Evolutionary conservation across 306 rosid species (phyloP), one percentile per base, ranked within the genome.

Genomic region (Vigna angularis): DNA sequence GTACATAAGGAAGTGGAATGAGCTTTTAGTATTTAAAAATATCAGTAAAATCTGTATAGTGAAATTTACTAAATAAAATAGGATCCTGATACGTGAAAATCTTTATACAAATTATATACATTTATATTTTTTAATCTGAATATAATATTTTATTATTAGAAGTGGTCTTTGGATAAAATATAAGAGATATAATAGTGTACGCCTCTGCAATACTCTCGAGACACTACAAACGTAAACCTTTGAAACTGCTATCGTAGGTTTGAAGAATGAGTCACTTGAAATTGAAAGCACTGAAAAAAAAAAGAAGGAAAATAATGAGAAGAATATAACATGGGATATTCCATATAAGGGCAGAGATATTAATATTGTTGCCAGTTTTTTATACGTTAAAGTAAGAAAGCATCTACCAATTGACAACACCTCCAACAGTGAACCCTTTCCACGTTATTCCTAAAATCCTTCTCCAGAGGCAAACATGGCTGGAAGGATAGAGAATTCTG

Each of bases 241-340:
- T 9, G 11, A 10, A 44, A 44, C 48, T 44, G 4, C 14, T 12
- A 45, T 45, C 1, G 15, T 45, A 45, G 50, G 50, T 45, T 45
- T 12, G 50, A 45, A 45, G 12, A 1, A 44, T 45, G 5, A 45
- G 16, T 45, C 5, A 45, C 15, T 11, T 45, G 50, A 45, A 45
- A 45, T 11, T 45, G 50, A 45, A 45, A 45, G 50, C 15, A 45
- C 11, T 45, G 3, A 16, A 13, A 3, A 10, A 9, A 8, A 0
- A 5, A 11, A 9, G 28, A 26, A 8, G 28, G 3, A 40, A 12
- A 48, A 40, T 3, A 56, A 59, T 24, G 0, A 18, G 17, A 73
- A 48, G 93, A 78, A 90, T 86, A 88, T 85, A 72, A 82, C 86
- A 72, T 36, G 79, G 82, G 66, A 88, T 90, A 88, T 88, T 57